A percentile compares a stretch with the other conserved stretches of the same genome.
Evolutionary conservation across 345 rosid species (phyloP).

Genomic region (Acer negundo): DNA sequence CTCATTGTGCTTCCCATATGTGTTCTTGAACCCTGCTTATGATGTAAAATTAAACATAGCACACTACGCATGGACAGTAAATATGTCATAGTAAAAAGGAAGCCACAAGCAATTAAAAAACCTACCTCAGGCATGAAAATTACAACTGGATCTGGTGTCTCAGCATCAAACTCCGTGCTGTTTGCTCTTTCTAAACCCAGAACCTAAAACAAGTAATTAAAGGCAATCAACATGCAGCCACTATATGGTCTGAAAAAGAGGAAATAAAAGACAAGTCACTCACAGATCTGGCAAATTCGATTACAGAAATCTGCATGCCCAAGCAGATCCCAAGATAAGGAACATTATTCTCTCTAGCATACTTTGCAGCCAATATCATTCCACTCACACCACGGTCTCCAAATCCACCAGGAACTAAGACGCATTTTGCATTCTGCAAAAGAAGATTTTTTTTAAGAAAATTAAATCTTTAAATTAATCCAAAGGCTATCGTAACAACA

Average conservation of each 20-base stretch:
- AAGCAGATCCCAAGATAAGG: slow-evolving; percentile 96
- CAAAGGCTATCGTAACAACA: background rate
- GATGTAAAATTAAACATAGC: slow-evolving; percentile 14
- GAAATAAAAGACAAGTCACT: slow-evolving; percentile 33
- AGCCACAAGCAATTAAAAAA: background rate
- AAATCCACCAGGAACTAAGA: slow-evolving; percentile 97
- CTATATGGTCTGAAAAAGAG: slow-evolving; percentile 3
- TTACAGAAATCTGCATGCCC: slow-evolving; percentile 98
- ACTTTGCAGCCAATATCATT: slow-evolving; percentile 92
- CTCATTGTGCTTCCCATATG: slow-evolving; percentile 99
- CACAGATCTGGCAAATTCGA: slow-evolving; percentile 92
- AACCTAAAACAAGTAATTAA: slow-evolving; percentile 49
- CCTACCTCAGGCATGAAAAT: slow-evolving; percentile 97
- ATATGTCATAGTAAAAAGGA: background rate
- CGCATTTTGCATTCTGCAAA: slow-evolving; percentile 84
- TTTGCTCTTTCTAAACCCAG: slow-evolving; percentile 79
- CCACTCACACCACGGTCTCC: slow-evolving; percentile 97
- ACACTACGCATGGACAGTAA: slow-evolving; percentile 2
- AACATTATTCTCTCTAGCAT: slow-evolving; percentile 85
- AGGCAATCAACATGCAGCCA: background rate
- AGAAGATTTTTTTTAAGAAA: background rate
- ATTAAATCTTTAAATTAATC: background rate
- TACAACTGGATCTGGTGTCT: slow-evolving; percentile 76
- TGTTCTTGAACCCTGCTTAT: slow-evolving; percentile 82
- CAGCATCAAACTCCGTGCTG: slow-evolving; percentile 83